Base-by-base conservation (phyloP, 2,329 filamentous ascomycete genomes). In the Fusarium luffae region DNA sequence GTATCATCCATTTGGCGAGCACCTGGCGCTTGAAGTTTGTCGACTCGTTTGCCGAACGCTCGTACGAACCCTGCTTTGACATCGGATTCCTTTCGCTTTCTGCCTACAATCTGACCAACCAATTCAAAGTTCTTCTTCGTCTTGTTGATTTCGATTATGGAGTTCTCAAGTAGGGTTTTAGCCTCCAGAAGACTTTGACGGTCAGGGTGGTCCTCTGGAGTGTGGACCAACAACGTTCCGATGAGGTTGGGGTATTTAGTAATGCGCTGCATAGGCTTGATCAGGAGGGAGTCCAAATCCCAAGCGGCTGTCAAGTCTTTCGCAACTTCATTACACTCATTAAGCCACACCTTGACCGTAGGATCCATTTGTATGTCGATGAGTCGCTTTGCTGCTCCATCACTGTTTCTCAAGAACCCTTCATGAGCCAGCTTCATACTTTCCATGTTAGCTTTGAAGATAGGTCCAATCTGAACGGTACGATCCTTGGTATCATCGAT, bases 191-290 rank as follows among this genome's bases (percentile, higher is more conserved):
- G 86, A 11, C 87, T 83, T 27, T 85, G 83, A 64, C 91, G 88
- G 79, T 99, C 96, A 0, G 95, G 94, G 76, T 99, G 96, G 68
- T 94, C 90, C 12, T 86, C 80, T 0, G 93, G 91, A 0, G 95
- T 98, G 59, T 91, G 88, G 68, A 94, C 90, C 25, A 97, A 84
- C 13, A 99, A 84, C 59, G 94, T 90, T 34, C 90, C 89, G 46
- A 99, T 88, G 42, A 99, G 84, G 47, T 97, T 90, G 5, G 94
- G 94, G 76, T 98, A 99, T 76, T 98, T 98, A 34, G 95, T 90
- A 67, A 98, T 91, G 49, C 96, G 89, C 80, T 99, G 96, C 79
- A 97, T 94, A 3, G 96, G 96, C 80, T 99, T 99, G 77, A 99
- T 95, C 21, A 99, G 87, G n/a, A 99, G 85, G 1, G 96, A 97